Base-by-base conservation (phyloP, 1,139 yeast genomes). In the Groenewaldozyma sp. region DNA sequence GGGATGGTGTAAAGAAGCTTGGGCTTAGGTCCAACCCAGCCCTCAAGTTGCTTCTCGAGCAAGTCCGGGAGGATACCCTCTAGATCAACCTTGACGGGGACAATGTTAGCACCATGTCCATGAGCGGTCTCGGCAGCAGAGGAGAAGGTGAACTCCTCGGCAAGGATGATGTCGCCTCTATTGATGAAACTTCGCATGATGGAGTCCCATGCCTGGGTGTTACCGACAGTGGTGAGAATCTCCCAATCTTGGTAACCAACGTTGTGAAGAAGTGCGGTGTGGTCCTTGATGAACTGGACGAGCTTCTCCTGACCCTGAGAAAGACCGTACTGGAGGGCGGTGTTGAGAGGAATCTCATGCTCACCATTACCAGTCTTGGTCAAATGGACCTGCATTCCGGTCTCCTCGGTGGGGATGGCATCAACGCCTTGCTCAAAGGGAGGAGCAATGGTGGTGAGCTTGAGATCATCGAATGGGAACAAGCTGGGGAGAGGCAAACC, bases 201-300 rank as follows among this genome's bases (percentile, higher is more conserved):
- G 11, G 94, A 76, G 54, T 86, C 95, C 93, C 94, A 83, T 6
- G 82, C 72, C 60, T 82, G 84, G 32, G 96, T 87, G 70, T 83
- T 86, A 46, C 97, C 96, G 27, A 78, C 73, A 35, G 87, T 70
- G 45, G 75, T 62, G 40, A 74, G 55, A 33, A 71, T 53, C 51
- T 73, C 76, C 83, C 95, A 87, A 60, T 79, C 83, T 33, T 66
- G 63, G 60, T 80, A 82, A 27, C 75, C 73, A 45, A 74, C 61
- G 34, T 62, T 55, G 55, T 73, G 96, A 50, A 88, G 73, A 42
- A 70, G 47, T 44, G 70, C 63, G 36, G 94, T 88, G 68, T 91
- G 98, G 51, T 82, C 87, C 54, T 65, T 78, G 53, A 88, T 60
- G 62, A 81, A 91, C 1, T 66, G 58, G 40, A 78, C 55, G 38